Evolutionary conservation across 23 red algal species (phyloP).

Genomic region (Gracilariopsis chorda): DNA sequence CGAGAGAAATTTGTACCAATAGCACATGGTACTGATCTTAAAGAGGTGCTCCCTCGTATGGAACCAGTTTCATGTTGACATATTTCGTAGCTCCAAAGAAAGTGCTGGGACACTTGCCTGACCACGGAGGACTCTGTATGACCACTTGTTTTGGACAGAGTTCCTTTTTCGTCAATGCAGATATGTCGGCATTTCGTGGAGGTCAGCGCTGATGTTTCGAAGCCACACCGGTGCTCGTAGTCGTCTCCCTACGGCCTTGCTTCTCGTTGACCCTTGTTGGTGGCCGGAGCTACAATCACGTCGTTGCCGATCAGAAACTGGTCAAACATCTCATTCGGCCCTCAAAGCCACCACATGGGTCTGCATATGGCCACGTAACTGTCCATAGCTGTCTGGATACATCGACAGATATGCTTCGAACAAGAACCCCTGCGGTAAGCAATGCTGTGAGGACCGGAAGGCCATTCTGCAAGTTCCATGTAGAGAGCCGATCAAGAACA

Average conservation of each 20-base stretch:
- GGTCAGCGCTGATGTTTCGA: background rate
- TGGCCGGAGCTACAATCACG: constrained; percentile 83
- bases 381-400: constrained; percentile 6
- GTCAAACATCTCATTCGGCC: constrained; percentile 60
- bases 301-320: constrained; percentile 81
- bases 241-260: background rate
- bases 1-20: too few species aligned
- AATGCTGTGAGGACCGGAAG: constrained; percentile 77
- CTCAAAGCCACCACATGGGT: constrained; percentile 87
- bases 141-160: too few species aligned
- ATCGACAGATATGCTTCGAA: constrained; percentile 27
- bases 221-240: constrained; percentile 29
- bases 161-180: too few species aligned
- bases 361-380: constrained; percentile 62
- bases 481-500: constrained; percentile 89
- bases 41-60: too few species aligned
- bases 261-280: constrained; percentile 4
- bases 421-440: constrained; percentile 74
- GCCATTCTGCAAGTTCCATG: constrained; percentile 83
- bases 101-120: too few species aligned
- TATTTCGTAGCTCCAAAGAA: too few species aligned
- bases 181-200: constrained; percentile 61
- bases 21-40: too few species aligned
- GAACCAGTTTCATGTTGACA: too few species aligned
- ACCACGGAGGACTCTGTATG: too few species aligned